Percentiles rank a stretch among this genome's conserved stretches.
These are phyloP conservation scores for Cutaneotrichosporon dermatis DNA, from an alignment of 1,284 basidiomycete genomes.

Conservation along the genomic window DNA sequence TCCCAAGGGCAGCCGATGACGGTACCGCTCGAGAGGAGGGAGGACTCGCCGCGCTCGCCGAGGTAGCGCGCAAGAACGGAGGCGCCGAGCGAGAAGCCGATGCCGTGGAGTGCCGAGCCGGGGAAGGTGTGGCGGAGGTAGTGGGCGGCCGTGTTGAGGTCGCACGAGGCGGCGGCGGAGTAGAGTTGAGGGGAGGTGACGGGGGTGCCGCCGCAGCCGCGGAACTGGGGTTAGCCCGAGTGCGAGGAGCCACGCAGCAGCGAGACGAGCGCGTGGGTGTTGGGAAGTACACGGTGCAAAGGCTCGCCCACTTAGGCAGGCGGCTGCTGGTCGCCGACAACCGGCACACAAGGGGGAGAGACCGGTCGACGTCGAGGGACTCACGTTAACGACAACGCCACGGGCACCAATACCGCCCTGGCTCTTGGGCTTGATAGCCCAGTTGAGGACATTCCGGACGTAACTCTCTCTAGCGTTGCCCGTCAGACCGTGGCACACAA, in stretches of 20 bases:
- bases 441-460: slow-evolving; percentile 71
- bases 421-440: slow-evolving; percentile 59
- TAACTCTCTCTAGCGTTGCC: slow-evolving; percentile 88
- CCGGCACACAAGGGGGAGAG: too few relatives aligned
- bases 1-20: slow-evolving; percentile 65
- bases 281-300: too few relatives aligned
- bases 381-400: slow-evolving; percentile 73
- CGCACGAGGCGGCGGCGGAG: slow-evolving; percentile 74
- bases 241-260: too few relatives aligned
- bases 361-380: too few relatives aligned
- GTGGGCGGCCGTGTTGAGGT: slow-evolving; percentile 74
- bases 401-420: slow-evolving; percentile 80
- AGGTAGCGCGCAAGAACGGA: slow-evolving; percentile 88
- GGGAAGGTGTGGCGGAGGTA: slow-evolving; percentile 74
- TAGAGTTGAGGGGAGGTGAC: slow-evolving; percentile 69
- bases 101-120: slow-evolving; percentile 71
- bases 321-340: too few relatives aligned
- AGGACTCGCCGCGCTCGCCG: slow-evolving; percentile 74
- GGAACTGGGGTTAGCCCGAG: slow-evolving; percentile 52
- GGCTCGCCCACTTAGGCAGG: too few relatives aligned
- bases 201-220: slow-evolving; percentile 85
- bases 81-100: slow-evolving; percentile 92
- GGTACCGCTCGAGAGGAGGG: slow-evolving; percentile 70
- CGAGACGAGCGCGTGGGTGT: too few relatives aligned
- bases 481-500: slow-evolving; percentile 76